Conservation (phyloP, 176 grass and related monocot genomes). For the Zoysia japonica region DNA sequence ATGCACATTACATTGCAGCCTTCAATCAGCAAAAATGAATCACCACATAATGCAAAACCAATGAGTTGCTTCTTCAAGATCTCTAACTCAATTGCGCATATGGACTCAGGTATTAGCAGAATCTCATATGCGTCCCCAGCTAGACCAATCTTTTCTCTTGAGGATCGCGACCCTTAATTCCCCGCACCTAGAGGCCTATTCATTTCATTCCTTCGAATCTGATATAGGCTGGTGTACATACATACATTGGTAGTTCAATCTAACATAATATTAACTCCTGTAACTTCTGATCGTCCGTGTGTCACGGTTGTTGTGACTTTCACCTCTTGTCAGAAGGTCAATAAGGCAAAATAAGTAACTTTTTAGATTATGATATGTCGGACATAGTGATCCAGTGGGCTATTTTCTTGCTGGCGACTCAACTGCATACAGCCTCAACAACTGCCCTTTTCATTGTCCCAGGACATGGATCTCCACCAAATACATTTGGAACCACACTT, state of each 20-base stretch:
- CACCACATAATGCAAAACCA: conserved; percentile 34
- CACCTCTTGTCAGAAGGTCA: conserved; percentile 52
- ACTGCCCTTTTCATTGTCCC: conserved; percentile 81
- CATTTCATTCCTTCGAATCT: conserved; percentile 23
- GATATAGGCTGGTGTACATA: conserved; percentile 39
- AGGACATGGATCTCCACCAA: conserved; percentile 95
- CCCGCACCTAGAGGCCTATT: conserved; percentile 13
- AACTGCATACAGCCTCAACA: conserved; percentile 76
- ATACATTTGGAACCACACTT: conserved; percentile 62
- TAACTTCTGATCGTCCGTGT: conserved; percentile 46
- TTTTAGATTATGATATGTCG: conserved; percentile 10
- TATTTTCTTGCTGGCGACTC: conserved; percentile 9
- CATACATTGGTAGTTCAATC: conserved; percentile 36
- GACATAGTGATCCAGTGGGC: conserved; percentile 24
- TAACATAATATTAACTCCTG: conserved; percentile 22
- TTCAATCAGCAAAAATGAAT: conserved; percentile 37
- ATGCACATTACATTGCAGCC: conserved; percentile 19
- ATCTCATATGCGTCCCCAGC: conserved; percentile 43
- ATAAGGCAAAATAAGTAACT: conserved; percentile 19
- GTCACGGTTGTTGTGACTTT: conserved; percentile 65
- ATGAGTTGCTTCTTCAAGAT: conserved; percentile 29
- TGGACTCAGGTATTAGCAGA: conserved; percentile 61
- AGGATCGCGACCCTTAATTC: conserved; percentile 7
- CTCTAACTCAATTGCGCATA: conserved; percentile 28
- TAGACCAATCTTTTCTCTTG: conserved; percentile 1